Evolutionary conservation across 2,329 filamentous ascomycete species (phyloP), one percentile per base, ranked within the genome.

Genomic region (Talaromyces sp.): DNA sequence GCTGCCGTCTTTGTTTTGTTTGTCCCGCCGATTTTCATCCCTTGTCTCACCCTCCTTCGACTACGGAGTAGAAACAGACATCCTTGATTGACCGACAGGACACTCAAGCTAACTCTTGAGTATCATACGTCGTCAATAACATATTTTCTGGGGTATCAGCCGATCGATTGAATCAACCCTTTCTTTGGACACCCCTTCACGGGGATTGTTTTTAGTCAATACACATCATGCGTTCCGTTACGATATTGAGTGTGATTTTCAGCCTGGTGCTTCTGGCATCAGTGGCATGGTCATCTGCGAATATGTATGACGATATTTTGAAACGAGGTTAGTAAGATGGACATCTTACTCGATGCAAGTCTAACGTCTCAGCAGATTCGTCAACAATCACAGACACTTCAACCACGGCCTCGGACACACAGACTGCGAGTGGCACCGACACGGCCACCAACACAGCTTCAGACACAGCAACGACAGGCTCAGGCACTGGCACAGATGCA

Each of bases 261-360:
- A 71, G 74, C 43, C 65, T 79, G 33, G 64, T 76, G 35, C 59
- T 78, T 62, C 65, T 79, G 56, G 72, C 72, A 16, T 71, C 73
- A 49, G 71, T 71, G 24, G 75, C 75, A 45, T 75, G 72, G 71
- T 68, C 73, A 61, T 73, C 71, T 68, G 60, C 62, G 0, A 60
- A 66, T 9, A 57, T 58, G 10, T 59, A 67, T 33, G 72, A 70
- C 11, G 50, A 64, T 49, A 19, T 70, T 31, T 68, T 63, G 61
- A 69, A 59, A 59, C 59, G 64, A 66, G 64, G 59, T 62, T 10
- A 50, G 33, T 31, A 37, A 9, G 3, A 4, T 33, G 14, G 9
- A n/a, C 9, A 7, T 33, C 13, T 13, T 43, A 7, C 1, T 33
- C 10, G 3, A 45, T 56, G 37, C 10, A 31, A 31, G 14, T n/a